Percentiles rank a stretch among this genome's conserved stretches.
phyloP scores from a whole-genome alignment of 2,329 filamentous ascomycete genomes.

The Fusarium cicatricum region DNA sequence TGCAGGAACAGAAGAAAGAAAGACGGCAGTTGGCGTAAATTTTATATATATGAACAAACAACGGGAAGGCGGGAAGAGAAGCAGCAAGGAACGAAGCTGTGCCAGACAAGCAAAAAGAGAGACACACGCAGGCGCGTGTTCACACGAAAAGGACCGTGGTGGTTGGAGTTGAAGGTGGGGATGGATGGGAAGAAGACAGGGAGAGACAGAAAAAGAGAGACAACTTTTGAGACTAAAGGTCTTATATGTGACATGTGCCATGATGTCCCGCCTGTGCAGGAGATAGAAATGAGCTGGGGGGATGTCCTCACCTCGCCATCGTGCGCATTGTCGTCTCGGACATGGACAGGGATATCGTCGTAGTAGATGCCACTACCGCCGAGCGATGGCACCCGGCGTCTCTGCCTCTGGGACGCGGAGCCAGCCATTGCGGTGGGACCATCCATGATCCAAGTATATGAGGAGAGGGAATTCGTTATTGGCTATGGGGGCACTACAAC shows the following conservation, averaged over 20 bases:
- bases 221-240: constrained; percentile 15
- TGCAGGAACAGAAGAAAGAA: constrained; percentile 12
- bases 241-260: constrained; percentile 31
- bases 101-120: constrained; percentile 32
- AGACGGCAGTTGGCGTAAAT: constrained; percentile 7
- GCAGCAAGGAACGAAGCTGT: constrained; percentile 26
- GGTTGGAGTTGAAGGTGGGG: constrained; percentile 16
- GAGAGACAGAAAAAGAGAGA: constrained; percentile 11
- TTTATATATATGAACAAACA: constrained; percentile 8
- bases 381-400: constrained; percentile 21
- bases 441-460: constrained; percentile 24
- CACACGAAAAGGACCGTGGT: constrained; percentile 37
- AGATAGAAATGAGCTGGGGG: background rate
- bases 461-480: constrained; percentile 28
- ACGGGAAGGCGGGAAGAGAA: constrained; percentile 15
- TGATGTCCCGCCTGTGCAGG: background rate
- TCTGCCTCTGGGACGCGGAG: constrained; percentile 22
- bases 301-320: constrained; percentile 21
- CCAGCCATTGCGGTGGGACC: constrained; percentile 31
- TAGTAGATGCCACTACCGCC: constrained; percentile 1
- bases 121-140: constrained; percentile 39
- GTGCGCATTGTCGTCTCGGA: constrained; percentile 5
- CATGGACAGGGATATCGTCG: constrained; percentile 33
- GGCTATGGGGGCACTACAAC: constrained; percentile 22
- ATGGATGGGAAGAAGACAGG: constrained; percentile 1